Base-by-base conservation (phyloP, 2,329 filamentous ascomycete genomes). In the Knoxdaviesia proteae region DNA sequence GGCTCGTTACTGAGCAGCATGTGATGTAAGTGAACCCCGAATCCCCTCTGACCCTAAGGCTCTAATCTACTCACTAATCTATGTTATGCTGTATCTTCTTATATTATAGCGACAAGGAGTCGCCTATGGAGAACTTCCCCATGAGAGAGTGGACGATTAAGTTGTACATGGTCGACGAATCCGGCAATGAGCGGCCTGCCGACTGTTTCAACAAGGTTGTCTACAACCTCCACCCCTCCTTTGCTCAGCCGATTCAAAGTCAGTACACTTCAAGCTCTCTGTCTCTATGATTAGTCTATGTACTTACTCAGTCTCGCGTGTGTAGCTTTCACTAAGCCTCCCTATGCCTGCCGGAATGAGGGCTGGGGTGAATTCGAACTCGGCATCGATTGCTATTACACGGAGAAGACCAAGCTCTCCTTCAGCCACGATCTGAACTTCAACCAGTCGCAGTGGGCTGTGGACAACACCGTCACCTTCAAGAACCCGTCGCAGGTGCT, bases 321-420 rank as follows among this genome's bases (percentile, higher is more conserved):
- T 39, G 10, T 36, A 90, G 83, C 74, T 30, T 80, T 94, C 64
- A 79, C 77, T 55, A 78, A 81, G 49, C 74, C 86, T 0, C 90
- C 90, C 0, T 98, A 96, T 64, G 71, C 71, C 49, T 93, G 93
- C 60, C 68, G 76, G 49, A 93, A 98, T 61, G 83, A 94, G 62
- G 90, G 90, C 51, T 98, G 90, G 90, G 90, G 90, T 54, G 90
- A 96, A 63, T 98, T 98, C 58, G 90, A 96, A 57, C 88, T 98
- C 77, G 69, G 68, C 40, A 90, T 96, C 54, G 75, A 82, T 47
- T 71, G 92, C 51, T 80, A 77, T 55, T 82, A 80, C 38, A 77
- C 80, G 32, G 84, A 90, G 61, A 94, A 94, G 67, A 80, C 79
- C 45, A 88, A 94, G 54, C 74, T 84, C 54, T 68, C 72, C 9